These are phyloP conservation scores for Lasiodiplodia hormozganensis DNA, from an alignment of 2,329 filamentous ascomycete species.

Conservation along the genomic window DNA sequence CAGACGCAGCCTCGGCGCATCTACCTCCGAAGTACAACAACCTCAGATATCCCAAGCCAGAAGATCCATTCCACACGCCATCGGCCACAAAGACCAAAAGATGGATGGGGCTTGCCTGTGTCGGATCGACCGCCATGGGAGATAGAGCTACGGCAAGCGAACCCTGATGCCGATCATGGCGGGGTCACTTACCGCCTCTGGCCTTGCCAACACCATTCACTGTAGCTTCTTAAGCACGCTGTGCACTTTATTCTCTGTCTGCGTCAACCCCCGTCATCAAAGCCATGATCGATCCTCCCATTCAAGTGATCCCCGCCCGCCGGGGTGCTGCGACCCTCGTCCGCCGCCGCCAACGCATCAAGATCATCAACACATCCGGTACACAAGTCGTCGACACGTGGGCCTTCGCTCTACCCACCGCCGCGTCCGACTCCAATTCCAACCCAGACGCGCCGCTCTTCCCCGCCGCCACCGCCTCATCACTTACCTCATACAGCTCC, in stretches of 20 bases:
- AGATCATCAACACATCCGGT: conserved; percentile 58
- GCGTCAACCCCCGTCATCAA: not conserved
- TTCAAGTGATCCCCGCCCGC: conserved; percentile 56
- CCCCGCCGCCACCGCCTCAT: conserved; percentile 51
- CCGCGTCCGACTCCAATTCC: not conserved
- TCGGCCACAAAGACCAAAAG: not conserved
- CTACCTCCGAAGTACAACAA: not conserved
- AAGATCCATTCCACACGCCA: not conserved
- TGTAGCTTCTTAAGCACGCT: not conserved
- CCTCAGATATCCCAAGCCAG: not conserved
- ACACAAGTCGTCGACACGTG: conserved; percentile 59
- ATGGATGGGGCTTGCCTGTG: not conserved
- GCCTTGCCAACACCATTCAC: not conserved
- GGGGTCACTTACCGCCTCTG: not conserved
- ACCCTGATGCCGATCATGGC: conserved; percentile 12
- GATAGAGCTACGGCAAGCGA: conserved; percentile 15
- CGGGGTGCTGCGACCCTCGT: conserved; percentile 59
- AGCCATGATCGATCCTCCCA: conserved; percentile 2
- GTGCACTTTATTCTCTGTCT: too few relatives aligned
- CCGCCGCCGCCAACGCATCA: conserved; percentile 57
- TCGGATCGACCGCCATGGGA: conserved; percentile 2
- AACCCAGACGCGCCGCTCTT: conserved; percentile 17
- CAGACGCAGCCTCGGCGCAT: not conserved
- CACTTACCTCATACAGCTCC: conserved; percentile 55
- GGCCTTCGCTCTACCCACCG: conserved; percentile 53